Evolutionary conservation across 306 rosid species (phyloP).

Genomic region (Nissolia schottii): DNA sequence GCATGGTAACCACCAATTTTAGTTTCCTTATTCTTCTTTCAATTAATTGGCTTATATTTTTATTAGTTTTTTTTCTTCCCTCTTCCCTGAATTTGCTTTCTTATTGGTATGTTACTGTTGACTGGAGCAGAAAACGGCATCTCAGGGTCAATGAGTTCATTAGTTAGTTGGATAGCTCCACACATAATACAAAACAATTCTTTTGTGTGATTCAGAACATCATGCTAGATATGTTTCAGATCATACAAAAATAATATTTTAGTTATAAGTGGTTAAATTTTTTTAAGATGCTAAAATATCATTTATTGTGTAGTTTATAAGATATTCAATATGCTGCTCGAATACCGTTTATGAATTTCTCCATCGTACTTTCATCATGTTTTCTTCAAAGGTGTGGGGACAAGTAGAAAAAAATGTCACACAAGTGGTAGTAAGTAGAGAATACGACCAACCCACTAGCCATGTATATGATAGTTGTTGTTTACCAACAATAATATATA

Average conservation of each 20-base stretch:
- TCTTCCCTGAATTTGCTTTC: background rate
- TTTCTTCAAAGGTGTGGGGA: slow-evolving; percentile 33
- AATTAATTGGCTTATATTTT: background rate
- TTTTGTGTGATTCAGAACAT: background rate
- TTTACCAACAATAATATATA: slow-evolving; percentile 29
- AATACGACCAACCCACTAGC: slow-evolving; percentile 40
- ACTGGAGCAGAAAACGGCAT: background rate
- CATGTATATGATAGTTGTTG: slow-evolving; percentile 20
- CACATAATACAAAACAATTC: background rate
- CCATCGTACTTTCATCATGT: slow-evolving; percentile 29
- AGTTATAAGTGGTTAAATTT: no score
- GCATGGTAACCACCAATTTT: slow-evolving; percentile 16
- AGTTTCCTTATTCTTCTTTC: background rate
- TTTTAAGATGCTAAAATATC: no score
- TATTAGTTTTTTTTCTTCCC: background rate
- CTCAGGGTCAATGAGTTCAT: slow-evolving; percentile 3
- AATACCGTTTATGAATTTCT: no score
- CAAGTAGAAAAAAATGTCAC: slow-evolving; percentile 40
- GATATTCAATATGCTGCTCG: no score
- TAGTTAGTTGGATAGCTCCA: slow-evolving; percentile 7
- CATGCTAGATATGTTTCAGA: no score
- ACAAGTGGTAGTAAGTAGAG: slow-evolving; percentile 40
- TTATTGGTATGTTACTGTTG: slow-evolving; percentile 2
- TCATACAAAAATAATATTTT: no score
- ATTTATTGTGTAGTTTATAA: no score